Base-by-base conservation (phyloP, 2,329 filamentous ascomycete species). In the Fusarium sp. region DNA sequence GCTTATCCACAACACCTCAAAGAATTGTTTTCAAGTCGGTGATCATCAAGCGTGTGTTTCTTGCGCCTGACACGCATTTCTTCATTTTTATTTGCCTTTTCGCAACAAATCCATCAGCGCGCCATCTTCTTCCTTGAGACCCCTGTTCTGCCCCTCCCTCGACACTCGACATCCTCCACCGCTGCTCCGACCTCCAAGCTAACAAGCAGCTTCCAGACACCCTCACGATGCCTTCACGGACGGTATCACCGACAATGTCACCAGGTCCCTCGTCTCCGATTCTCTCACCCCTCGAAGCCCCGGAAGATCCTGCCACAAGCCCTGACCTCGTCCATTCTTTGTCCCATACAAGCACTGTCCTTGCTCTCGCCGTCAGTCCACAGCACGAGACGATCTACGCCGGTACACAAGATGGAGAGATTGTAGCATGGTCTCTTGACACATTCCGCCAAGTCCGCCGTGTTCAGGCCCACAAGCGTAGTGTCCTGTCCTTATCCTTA, bases 351-450 rank as follows among this genome's bases (percentile, higher is more conserved):
- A 93, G 91, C 81, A 94, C 92, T 6, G 93, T 97, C 53, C 90
- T 99, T 56, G 91, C 94, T 14, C 88, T 99, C 62, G 93, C 91
- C 8, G 90, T 97, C 30, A 95, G 94, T 64, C 88, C 93, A 57
- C 88, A 92, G 53, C 89, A 94, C 72, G 89, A 92, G 56, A 92
- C 91, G 79, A 92, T 99, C 60, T 99, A 94, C 81, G 95, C 95
- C 24, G 96, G 96, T 44, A 95, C 96, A 3, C 95, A 98, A 80
- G 93, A 94, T 71, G 96, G 96, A 69, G 94, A 98, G 83, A 97
- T 99, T 69, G 87, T 97, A 50, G 92, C 95, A 48, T 99, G 95
- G 93, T 95, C 93, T 7, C 88, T 99, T 48, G 91, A 92, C 74
- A 97, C 94, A 13, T 99, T 95, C 80, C 92, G 97, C 81, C 91